Percentiles rank a stretch among this genome's conserved stretches.
Evolutionary conservation across 768 basidiomycete genomes (phyloP).

Genomic region (Dioszegia hungarica): DNA sequence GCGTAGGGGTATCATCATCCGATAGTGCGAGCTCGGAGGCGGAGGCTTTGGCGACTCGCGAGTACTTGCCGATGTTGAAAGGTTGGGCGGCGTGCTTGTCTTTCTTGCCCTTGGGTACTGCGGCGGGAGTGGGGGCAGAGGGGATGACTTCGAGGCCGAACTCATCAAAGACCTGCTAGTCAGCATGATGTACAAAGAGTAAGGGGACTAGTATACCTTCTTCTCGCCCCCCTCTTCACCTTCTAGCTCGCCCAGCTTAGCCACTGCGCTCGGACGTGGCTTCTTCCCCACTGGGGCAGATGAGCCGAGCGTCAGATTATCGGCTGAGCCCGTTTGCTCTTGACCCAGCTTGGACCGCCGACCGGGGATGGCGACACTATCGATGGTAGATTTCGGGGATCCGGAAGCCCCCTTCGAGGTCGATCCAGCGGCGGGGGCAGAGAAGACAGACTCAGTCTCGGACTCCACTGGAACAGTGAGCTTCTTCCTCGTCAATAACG

Average conservation of each 20-base stretch:
- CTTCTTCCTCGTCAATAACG: background rate
- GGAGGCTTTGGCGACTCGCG: conserved; percentile 11
- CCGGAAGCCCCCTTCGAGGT: background rate
- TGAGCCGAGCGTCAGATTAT: conserved; percentile 37
- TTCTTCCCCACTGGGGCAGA: conserved; percentile 13
- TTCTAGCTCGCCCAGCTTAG: background rate
- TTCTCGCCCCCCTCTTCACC: background rate
- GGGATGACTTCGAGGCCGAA: conserved; percentile 7
- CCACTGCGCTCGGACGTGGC: conserved; percentile 3
- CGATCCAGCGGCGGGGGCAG: conserved; percentile 6
- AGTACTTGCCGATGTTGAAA: conserved; percentile 38
- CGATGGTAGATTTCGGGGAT: conserved; percentile 15
- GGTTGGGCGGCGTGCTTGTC: conserved; percentile 22
- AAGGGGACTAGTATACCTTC: background rate
- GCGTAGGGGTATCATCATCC: conserved; percentile 7
- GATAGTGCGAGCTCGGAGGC: conserved; percentile 1
- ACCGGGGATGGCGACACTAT: conserved; percentile 26
- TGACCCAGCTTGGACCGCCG: conserved; percentile 30
- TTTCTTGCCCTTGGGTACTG: conserved; percentile 14
- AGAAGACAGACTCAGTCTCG: conserved; percentile 2
- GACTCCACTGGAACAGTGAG: background rate
- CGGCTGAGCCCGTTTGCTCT: conserved; percentile 33
- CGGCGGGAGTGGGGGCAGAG: too few relatives aligned
- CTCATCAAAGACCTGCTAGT: conserved; percentile 13
- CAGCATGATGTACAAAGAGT: background rate